Percentiles rank a stretch among this genome's conserved stretches.
Conservation (phyloP, 2,329 filamentous ascomycete genomes). For the Stachybotrys elegans region DNA sequence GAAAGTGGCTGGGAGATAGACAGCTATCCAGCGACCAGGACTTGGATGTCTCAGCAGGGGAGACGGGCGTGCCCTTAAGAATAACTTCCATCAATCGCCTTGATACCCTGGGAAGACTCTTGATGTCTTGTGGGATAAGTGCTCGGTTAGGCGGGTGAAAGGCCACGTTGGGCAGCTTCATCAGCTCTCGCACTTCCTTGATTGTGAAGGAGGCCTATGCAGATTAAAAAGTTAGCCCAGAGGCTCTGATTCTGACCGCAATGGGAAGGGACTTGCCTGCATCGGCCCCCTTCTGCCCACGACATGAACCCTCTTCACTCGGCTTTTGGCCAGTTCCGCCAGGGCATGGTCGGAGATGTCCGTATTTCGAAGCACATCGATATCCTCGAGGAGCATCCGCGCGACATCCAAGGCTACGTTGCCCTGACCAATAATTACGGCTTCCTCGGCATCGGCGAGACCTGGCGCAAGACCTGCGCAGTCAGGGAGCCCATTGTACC, state of each 20-base stretch:
- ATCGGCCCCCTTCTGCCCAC: conserved; percentile 84
- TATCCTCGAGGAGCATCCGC: conserved; percentile 72
- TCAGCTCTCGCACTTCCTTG: conserved; percentile 85
- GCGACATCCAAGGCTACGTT: conserved; percentile 96
- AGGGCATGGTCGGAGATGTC: conserved; percentile 87
- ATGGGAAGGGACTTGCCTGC: conserved; percentile 51
- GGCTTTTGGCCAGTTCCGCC: conserved; percentile 65
- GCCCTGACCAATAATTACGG: conserved; percentile 86
- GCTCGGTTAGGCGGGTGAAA: conserved; percentile 65
- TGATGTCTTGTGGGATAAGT: conserved; percentile 63
- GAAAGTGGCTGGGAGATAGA: conserved; percentile 69
- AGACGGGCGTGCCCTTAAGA: conserved; percentile 61
- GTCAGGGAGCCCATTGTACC: conserved; percentile 95
- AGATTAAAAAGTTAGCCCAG: not conserved
- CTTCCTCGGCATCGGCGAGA: conserved; percentile 71
- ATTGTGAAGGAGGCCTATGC: conserved; percentile 83
- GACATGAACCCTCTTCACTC: conserved; percentile 74
- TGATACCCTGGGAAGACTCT: conserved; percentile 67
- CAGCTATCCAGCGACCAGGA: conserved; percentile 85
- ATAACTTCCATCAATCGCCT: conserved; percentile 78
- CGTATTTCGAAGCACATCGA: conserved; percentile 70
- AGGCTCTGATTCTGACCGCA: no score
- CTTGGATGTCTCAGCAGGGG: conserved; percentile 45
- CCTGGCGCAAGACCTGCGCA: conserved; percentile 68
- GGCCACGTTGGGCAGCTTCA: conserved; percentile 66